Base-by-base conservation (phyloP, 2,329 filamentous ascomycete genomes). In the Fusarium albidum region DNA sequence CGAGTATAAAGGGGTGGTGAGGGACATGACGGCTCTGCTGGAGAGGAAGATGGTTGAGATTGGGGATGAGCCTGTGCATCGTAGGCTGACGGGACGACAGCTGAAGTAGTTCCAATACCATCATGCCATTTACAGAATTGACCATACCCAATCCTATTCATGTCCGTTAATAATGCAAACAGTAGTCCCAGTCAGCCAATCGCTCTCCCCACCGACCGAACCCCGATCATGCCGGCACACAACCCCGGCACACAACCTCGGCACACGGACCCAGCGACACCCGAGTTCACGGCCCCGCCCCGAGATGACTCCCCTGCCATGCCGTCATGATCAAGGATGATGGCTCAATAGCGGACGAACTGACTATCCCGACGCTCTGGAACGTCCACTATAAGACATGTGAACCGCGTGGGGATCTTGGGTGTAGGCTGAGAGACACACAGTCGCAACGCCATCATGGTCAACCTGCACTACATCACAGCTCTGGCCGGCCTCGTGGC, bases 1-100 rank as follows among this genome's bases (percentile, higher is more conserved):
- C 0, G 60, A 65, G 42, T 80, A 79, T 59, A 31, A 49, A 9
- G 65, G 71, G 2, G 68, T 77, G 1, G 73, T 79, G 3, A 57
- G 57, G 56, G 44, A 63, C 0, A 79, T 81, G 77, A 79, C 70
- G 3, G 53, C 35, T 37, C 50, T 76, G 57, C 49, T 81, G 37
- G 77, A 80, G 52, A 59, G 66, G 12, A 83, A 82, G 71, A 82
- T 82, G 79, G 69, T 64, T 9, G 75, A 81, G 55, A 82, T 82
- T 67, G 79, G 79, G 1, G 79, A 82, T 59, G 75, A 75, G 48
- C 72, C 73, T 5, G 66, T 72, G 8, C 73, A 75, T 49, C 52
- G 52, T 4, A 43, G 45, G 29, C 9, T 9, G 17, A 29, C 26
- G 25, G 29, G 9, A 10, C 14, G 17, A n/a, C 42, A 26, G 18